Percentiles rank a stretch among this genome's conserved stretches.
Evolutionary conservation across 176 grass and related monocot genomes (phyloP).

Genomic region (Elaeis guineensis): DNA sequence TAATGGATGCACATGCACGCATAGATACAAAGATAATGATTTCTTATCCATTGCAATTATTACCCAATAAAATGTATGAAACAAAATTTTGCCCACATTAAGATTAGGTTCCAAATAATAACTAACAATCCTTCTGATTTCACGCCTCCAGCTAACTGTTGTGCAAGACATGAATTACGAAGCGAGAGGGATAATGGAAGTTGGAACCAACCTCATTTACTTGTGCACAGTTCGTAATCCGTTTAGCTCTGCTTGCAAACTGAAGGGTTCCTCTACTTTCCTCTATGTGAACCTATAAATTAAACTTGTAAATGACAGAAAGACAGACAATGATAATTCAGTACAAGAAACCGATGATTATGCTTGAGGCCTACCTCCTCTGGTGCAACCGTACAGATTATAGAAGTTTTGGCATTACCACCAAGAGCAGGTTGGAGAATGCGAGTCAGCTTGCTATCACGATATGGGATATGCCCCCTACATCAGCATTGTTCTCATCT

Average conservation of each 20-base stretch:
- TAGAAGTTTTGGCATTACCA: conserved; percentile 94
- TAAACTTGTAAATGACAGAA: not conserved
- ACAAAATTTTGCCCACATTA: too few species aligned
- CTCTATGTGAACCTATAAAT: conserved; percentile 61
- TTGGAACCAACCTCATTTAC: conserved; percentile 83
- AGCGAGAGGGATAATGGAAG: not conserved
- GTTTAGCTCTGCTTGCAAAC: conserved; percentile 94
- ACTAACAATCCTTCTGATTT: too few species aligned
- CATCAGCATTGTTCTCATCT: conserved; percentile 24
- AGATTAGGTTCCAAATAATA: too few species aligned
- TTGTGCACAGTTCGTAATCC: conserved; percentile 91
- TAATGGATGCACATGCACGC: too few species aligned
- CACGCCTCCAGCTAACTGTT: too few species aligned
- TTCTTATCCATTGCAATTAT: too few species aligned
- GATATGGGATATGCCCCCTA: conserved; percentile 97
- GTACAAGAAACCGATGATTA: not conserved
- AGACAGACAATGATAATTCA: not conserved
- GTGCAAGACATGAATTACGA: too few species aligned
- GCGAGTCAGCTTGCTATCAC: conserved; percentile 92
- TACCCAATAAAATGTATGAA: too few species aligned
- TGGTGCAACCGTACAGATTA: conserved; percentile 89
- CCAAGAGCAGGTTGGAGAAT: conserved; percentile 95
- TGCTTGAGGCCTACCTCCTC: conserved; percentile 53
- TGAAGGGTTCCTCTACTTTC: conserved; percentile 96
- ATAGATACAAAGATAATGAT: too few species aligned